Percentiles rank a stretch among this genome's conserved stretches.
These are phyloP conservation scores for Tetrahymena malaccensis DNA, from an alignment of 73 alveolate species.

Conservation along the genomic window DNA sequence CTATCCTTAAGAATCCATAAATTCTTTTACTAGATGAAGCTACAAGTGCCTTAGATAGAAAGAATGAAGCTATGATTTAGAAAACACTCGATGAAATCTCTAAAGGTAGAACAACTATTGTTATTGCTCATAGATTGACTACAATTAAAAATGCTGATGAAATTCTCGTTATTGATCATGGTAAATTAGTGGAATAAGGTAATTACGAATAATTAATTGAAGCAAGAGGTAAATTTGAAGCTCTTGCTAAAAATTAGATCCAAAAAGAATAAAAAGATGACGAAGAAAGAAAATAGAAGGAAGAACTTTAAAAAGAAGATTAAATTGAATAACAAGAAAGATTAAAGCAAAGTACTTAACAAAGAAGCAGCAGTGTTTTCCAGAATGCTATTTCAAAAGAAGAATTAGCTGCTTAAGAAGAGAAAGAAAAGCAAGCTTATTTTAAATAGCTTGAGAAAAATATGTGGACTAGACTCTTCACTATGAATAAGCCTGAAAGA, in stretches of 20 bases:
- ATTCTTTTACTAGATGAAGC: constrained; percentile 49
- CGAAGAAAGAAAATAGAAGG: not conserved
- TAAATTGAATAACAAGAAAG: not conserved
- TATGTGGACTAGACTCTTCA: not conserved
- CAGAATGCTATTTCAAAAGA: not conserved
- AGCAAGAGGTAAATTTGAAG: constrained; percentile 23
- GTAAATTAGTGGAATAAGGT: constrained; percentile 32
- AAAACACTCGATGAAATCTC: constrained; percentile 19
- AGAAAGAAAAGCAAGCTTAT: not conserved
- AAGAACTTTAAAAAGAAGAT: not conserved
- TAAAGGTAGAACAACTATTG: constrained; percentile 52
- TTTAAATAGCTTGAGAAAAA: not conserved
- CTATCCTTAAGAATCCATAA: constrained; percentile 36
- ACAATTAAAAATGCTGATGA: constrained; percentile 47
- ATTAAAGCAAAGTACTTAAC: not conserved
- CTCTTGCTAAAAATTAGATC: constrained; percentile 12
- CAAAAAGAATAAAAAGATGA: not conserved
- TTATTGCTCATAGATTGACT: constrained; percentile 73
- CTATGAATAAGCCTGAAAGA: not conserved
- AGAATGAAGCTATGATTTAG: constrained; percentile 24
- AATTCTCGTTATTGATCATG: constrained; percentile 40
- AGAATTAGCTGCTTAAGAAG: not conserved
- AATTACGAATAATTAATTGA: constrained; percentile 13
- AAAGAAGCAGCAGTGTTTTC: not conserved
- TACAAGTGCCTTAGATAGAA: constrained; percentile 47